Conservation (phyloP, 1,139 yeast genomes). For the Blastobotrys malaysiensis region DNA sequence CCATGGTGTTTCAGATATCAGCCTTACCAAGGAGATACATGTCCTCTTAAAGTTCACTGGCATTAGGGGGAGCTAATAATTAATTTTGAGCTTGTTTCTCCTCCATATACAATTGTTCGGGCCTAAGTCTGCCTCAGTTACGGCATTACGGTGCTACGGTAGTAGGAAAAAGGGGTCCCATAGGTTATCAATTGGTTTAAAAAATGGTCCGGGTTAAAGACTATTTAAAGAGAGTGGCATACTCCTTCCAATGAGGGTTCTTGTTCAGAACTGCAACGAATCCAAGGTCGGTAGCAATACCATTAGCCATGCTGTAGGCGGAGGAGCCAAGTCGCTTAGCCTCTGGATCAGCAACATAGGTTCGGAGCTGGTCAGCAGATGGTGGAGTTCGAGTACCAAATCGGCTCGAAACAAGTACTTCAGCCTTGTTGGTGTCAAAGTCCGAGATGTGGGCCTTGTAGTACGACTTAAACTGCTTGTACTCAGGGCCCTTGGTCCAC, state of each 20-base stretch:
- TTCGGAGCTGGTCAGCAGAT: slow-evolving; percentile 7
- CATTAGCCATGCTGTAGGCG: slow-evolving; percentile 19
- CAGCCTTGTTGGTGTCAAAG: slow-evolving; percentile 20
- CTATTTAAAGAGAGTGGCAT: neutral
- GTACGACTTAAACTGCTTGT: slow-evolving; percentile 21
- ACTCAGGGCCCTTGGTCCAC: slow-evolving; percentile 22
- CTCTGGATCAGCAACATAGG: slow-evolving; percentile 20
- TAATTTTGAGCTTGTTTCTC: too few species aligned
- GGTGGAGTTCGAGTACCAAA: slow-evolving; percentile 8
- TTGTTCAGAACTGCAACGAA: slow-evolving; percentile 5
- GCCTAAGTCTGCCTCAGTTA: too few species aligned
- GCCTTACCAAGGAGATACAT: too few species aligned
- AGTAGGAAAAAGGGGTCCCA: too few species aligned
- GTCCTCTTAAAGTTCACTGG: too few species aligned
- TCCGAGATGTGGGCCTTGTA: slow-evolving; percentile 20
- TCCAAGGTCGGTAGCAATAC: slow-evolving; percentile 22
- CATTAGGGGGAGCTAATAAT: too few species aligned
- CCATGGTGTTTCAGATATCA: too few species aligned
- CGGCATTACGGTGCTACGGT: too few species aligned
- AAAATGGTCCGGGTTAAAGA: too few species aligned
- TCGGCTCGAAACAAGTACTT: slow-evolving; percentile 8
- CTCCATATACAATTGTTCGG: too few species aligned
- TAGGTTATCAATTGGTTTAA: too few species aligned
- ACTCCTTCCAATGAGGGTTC: slow-evolving; percentile 8
- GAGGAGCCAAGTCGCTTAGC: slow-evolving; percentile 19